Base-by-base conservation (phyloP, 148 eudicot genomes). In the Selenicereus undatus region DNA sequence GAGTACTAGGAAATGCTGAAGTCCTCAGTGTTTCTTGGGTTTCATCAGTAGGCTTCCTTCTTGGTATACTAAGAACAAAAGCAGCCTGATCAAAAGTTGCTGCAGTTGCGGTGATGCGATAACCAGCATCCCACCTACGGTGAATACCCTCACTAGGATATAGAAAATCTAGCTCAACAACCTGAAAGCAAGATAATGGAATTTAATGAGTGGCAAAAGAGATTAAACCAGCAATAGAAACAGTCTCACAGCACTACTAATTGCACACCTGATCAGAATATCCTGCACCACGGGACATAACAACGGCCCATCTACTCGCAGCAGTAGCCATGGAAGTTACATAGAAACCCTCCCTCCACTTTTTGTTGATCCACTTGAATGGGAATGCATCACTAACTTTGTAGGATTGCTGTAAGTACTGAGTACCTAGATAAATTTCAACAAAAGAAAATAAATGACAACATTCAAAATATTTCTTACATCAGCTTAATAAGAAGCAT, bases 131-230 rank as follows among this genome's bases (percentile, higher is more conserved):
- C 99, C 99, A 95, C 68, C 99, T 86, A 82, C 90, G 83, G 82
- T 95, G 99, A 75, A 95, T 82, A n/a, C 99, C 99, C 89, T 95
- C 98, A 82, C 99, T 93, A 26, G 99, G 99, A 83, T 95, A 95
- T 5, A 95, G 89, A 85, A 95, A 95, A 85, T 95, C 99, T 51
- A 95, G 89, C 76, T 95, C 99, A 43, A 95, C 99, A 71, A 95
- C 99, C 99, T 95, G 88, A 62, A 80, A 74, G 52, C 70, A 71
- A 12, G 11, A 68, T n/a, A 54, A 27, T 6, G 43, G 3, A 24
- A 80, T 74, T 39, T 36, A 62, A 64, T 65, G 30, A 58, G 52
- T 11, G 52, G 2, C 2, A 35, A 50, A 39, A 3, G 2, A 21
- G 24, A 64, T 30, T 2, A 20, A 35, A 45, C 7, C 32, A 42